Conservation (phyloP, 2,329 filamentous ascomycete species). For the Anthostomella pinea region DNA sequence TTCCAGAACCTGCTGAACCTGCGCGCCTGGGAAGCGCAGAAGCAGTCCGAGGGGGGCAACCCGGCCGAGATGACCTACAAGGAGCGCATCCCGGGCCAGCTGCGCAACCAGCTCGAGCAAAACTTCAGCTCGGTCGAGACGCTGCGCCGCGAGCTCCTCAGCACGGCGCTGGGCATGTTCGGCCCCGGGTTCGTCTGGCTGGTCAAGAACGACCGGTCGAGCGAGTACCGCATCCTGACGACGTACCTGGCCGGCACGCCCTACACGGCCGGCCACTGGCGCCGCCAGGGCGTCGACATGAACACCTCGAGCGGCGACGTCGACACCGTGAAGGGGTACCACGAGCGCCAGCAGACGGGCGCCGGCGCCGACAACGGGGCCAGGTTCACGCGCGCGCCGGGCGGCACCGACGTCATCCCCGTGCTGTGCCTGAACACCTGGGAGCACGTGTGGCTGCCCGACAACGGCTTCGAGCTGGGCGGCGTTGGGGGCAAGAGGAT, state of each 20-base stretch:
- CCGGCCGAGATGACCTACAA: slow-evolving; percentile 4
- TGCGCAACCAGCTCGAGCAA: slow-evolving; percentile 59
- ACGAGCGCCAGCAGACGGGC: slow-evolving; percentile 36
- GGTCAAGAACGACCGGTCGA: slow-evolving; percentile 54
- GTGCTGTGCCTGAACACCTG: slow-evolving; percentile 92
- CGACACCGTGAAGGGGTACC: slow-evolving; percentile 34
- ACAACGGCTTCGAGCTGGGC: slow-evolving; percentile 61
- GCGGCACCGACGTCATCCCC: slow-evolving; percentile 67
- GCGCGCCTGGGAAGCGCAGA: slow-evolving; percentile 2
- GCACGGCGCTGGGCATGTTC: slow-evolving; percentile 87
- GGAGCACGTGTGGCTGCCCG: slow-evolving; percentile 88
- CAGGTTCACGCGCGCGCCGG: slow-evolving; percentile 48
- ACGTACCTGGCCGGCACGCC: slow-evolving; percentile 93
- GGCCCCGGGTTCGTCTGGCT: slow-evolving; percentile 97
- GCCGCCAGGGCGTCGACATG: slow-evolving; percentile 67
- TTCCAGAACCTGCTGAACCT: slow-evolving; percentile 54
- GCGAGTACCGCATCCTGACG: slow-evolving; percentile 65
- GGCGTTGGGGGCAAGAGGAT: slow-evolving; percentile 70
- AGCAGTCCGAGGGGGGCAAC: not conserved
- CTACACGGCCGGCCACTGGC: slow-evolving; percentile 80
- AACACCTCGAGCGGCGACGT: slow-evolving; percentile 54
- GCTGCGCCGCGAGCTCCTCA: slow-evolving; percentile 73
- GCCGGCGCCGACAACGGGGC: slow-evolving; percentile 23
- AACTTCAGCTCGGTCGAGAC: slow-evolving; percentile 83
- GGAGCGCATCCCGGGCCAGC: slow-evolving; percentile 49